Percentiles rank a stretch among this genome's conserved stretches.
phyloP scores from a whole-genome alignment of 495 filamentous ascomycete genomes.

The Penicillium ucsense region DNA sequence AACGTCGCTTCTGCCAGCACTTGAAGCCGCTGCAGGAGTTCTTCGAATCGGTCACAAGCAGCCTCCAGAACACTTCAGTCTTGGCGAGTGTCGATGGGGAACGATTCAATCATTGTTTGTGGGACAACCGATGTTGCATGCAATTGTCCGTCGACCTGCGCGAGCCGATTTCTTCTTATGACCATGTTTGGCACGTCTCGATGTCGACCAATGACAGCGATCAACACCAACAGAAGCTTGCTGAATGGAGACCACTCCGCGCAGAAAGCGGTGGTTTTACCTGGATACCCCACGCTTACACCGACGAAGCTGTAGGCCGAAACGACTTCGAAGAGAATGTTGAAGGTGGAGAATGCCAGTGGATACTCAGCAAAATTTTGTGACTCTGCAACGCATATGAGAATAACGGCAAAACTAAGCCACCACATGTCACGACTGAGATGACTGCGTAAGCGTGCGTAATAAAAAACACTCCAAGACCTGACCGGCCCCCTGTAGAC shows the following conservation, averaged over 20 bases:
- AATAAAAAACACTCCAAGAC: slow-evolving; percentile 39
- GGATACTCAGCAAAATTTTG: slow-evolving; percentile 55
- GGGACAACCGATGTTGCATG: no score
- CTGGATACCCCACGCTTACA: slow-evolving; percentile 60
- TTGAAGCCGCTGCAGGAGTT: no score
- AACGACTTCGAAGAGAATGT: slow-evolving; percentile 75
- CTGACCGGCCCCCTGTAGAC: no score
- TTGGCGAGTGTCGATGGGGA: no score
- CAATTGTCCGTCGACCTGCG: no score
- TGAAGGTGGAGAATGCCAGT: slow-evolving; percentile 67
- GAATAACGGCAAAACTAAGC: slow-evolving; percentile 59
- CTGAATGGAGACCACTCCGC: slow-evolving; percentile 60
- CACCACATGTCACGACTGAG: slow-evolving; percentile 83
- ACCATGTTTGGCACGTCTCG: slow-evolving; percentile 41
- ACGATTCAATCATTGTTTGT: no score
- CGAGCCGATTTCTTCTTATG: no score
- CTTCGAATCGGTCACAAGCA: no score
- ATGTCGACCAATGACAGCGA: slow-evolving; percentile 70
- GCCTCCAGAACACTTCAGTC: no score
- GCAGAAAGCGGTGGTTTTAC: slow-evolving; percentile 56
- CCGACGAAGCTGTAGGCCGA: slow-evolving; percentile 83
- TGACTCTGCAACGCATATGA: slow-evolving; percentile 66
- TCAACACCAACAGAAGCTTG: slow-evolving; percentile 64
- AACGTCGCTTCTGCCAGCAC: no score
- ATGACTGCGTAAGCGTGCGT: slow-evolving; percentile 59